Evolutionary conservation across 768 basidiomycete species (phyloP), one percentile per base, ranked within the genome.

Genomic region (Tulasnella sp.): DNA sequence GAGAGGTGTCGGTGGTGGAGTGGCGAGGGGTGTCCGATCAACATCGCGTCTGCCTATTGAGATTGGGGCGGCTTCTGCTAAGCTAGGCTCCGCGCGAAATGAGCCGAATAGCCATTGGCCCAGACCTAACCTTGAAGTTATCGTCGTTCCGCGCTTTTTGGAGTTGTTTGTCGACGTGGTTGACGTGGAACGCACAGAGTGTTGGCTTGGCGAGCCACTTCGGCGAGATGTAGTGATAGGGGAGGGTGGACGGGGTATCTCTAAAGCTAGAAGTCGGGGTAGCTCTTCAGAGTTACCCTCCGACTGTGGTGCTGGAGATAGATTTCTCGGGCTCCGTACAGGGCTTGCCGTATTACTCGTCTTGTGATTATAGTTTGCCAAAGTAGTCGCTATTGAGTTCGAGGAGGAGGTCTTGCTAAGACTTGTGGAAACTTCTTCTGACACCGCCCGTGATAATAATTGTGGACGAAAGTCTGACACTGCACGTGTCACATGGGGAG

Each of bases 201-300:
- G 77, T 51, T 82, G 81, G 4, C 85, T 86, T 9, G 83, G 83
- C 0, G 83, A 85, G 5, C 75, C 77, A 67, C 80, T 82, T 41
- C 58, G 21, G 19, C 50, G 45, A 13, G 48, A 27, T 17, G 54
- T 27, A 17, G 34, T 26, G 21, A 51, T 21, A 34, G 60, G 21
- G 17, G 60, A 23, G 21, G 26, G 26, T 24, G 23, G 50, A 30
- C 19, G 27, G 26, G 53, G 54, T 17, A 32, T 47, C 30, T 59
- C n/a, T n/a, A n/a, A n/a, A n/a, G n/a, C n/a, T n/a, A n/a, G n/a
- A n/a, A n/a, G n/a, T n/a, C 19, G 27, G 26, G 53, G 54, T 17
- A 32, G 30, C 30, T 59, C 58, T 29, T 23, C 30, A n/a, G 49
- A 24, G 15, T 8, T 52, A 19, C 24, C 34, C 9, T 49, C 48